Evolutionary conservation across 129 eudicot genomes (phyloP), one percentile per base, ranked within the genome.

Genomic region (Chrysanthemum seticuspe): DNA sequence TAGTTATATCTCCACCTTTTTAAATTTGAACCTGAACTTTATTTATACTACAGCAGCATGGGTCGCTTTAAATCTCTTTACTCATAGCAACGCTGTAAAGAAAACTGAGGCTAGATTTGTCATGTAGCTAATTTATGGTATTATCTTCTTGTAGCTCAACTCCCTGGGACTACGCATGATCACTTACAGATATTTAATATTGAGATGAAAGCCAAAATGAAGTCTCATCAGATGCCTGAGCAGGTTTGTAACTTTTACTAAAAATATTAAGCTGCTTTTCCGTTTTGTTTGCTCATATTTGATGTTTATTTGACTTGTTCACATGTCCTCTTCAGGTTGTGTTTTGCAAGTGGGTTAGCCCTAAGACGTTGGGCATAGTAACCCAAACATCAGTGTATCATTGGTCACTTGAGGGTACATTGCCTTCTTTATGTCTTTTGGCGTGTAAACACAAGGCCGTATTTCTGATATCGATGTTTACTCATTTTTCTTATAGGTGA

Each of bases 171-270:
- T 52, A 87, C 92, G 68, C 98, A 93, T 80, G 98, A 93, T 75
- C 97, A 90, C 76, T 71, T 93, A 62, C 98, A 93, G 81, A 89
- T 93, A 80, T 93, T 93, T 70, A 93, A 93, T 74, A 93, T 93
- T 57, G 98, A 93, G 82, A 73, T 85, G 67, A 93, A 90, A 79
- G 85, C 92, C n/a, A 93, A 93, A 75, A 72, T 93, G 82, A 93
- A 93, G 80, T 87, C 98, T 58, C 85, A 93, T 85, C 98, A 89
- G 87, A 93, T 93, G 98, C 98, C 98, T 50, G 98, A 93, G 83
- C 98, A 93, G 98, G 98, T 87, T 40, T 40, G 47, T 6, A 40
- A 40, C 47, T 40, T 6, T 6, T 6, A 40, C 7, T 5, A 63
- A 70, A 16, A 15, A 5, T 13, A 8, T 48, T 60, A 9, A n/a